These are phyloP conservation scores for Solanum boliviense DNA, from an alignment of 257 asterid species.

Conservation along the genomic window DNA sequence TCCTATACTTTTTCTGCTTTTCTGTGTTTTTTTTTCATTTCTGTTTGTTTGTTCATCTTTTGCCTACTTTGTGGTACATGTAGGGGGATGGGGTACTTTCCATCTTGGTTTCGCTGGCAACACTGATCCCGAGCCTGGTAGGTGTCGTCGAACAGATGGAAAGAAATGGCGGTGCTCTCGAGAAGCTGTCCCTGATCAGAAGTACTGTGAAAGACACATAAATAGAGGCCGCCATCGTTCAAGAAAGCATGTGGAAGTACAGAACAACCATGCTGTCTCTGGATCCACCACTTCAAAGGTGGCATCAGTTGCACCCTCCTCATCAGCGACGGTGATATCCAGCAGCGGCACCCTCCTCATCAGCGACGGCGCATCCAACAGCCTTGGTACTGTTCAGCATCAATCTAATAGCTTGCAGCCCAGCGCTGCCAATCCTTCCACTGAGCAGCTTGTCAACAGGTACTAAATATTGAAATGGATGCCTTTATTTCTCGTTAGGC, in stretches of 20 bases:
- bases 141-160: slow-evolving; percentile 98
- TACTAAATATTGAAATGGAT: neutral
- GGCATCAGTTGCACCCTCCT: slow-evolving; percentile 37
- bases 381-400: slow-evolving; percentile 35
- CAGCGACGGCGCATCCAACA: slow-evolving; percentile 21
- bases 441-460: slow-evolving; percentile 27
- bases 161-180: slow-evolving; percentile 99
- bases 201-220: slow-evolving; percentile 96
- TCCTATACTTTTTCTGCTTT: neutral
- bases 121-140: slow-evolving; percentile 93
- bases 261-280: slow-evolving; percentile 65
- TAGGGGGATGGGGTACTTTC: slow-evolving; percentile 89
- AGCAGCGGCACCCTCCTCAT: slow-evolving; percentile 14
- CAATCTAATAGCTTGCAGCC: slow-evolving; percentile 33
- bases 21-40: neutral
- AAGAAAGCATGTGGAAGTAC: slow-evolving; percentile 99
- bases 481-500: neutral
- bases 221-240: slow-evolving; percentile 99
- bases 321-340: slow-evolving; percentile 43
- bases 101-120: slow-evolving; percentile 71
- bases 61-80: neutral
- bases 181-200: slow-evolving; percentile 95
- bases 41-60: neutral
- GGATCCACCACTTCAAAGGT: slow-evolving; percentile 55
- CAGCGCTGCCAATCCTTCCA: slow-evolving; percentile 20